Percentiles rank a stretch among this genome's conserved stretches.
phyloP scores from a whole-genome alignment of 108 stramenopile species.

The Cylindrotheca fusiformis region DNA sequence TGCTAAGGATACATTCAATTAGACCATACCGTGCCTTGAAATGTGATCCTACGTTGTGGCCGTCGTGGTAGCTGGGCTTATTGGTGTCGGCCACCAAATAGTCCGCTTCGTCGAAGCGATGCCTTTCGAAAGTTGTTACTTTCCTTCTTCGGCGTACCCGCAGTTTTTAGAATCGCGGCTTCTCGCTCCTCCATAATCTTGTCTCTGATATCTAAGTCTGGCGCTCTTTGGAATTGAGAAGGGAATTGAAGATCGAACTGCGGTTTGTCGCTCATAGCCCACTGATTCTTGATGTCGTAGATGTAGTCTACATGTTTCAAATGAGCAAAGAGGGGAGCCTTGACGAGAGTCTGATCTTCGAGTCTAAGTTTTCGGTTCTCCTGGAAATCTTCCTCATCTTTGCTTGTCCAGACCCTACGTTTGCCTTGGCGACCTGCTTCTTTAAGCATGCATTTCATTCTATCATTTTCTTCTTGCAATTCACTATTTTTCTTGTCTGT shows the following conservation, averaged over 20 bases:
- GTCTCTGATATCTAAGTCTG: constrained; percentile 24
- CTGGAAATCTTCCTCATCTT: constrained; percentile 25
- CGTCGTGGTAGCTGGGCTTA: neutral
- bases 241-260: constrained; percentile 27
- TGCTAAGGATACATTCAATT: too few species aligned
- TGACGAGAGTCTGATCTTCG: constrained; percentile 20
- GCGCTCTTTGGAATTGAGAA: constrained; percentile 26
- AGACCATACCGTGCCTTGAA: too few species aligned
- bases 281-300: constrained; percentile 37
- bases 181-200: constrained; percentile 6
- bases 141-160: neutral
- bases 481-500: constrained; percentile 15
- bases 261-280: constrained; percentile 25
- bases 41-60: too few species aligned
- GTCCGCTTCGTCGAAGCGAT: neutral
- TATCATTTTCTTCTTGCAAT: constrained; percentile 26
- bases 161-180: neutral
- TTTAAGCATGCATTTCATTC: constrained; percentile 6
- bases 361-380: constrained; percentile 14
- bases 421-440: constrained; percentile 5
- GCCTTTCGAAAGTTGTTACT: neutral
- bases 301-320: constrained; percentile 24
- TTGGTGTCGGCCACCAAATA: neutral
- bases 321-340: constrained; percentile 13
- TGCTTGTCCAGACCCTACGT: constrained; percentile 5